Percentiles rank a stretch among this genome's conserved stretches.
phyloP scores from a whole-genome alignment of 129 eudicot species.

The Dittrichia graveolens region DNA sequence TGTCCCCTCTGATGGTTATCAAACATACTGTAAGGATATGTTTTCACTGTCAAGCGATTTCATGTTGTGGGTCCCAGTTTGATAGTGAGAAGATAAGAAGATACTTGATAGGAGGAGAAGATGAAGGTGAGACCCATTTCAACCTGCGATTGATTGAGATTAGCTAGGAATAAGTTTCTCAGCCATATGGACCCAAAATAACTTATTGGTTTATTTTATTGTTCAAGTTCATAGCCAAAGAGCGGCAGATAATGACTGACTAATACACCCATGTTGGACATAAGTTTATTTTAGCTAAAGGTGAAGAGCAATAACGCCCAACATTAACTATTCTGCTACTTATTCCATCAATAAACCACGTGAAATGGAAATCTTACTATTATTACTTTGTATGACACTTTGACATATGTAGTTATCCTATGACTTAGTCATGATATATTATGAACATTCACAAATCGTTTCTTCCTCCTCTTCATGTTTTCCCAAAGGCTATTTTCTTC shows the following conservation, averaged over 20 bases:
- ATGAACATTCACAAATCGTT: conserved; percentile 15
- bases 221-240: conserved; percentile 21
- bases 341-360: background rate
- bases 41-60: background rate
- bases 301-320: conserved; percentile 12
- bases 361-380: conserved; percentile 6
- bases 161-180: conserved; percentile 11
- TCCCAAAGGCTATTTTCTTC: conserved; percentile 9
- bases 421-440: conserved; percentile 18
- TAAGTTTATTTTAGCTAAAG: conserved; percentile 5
- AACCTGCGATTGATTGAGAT: conserved; percentile 17
- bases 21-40: conserved; percentile 13
- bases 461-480: conserved; percentile 6
- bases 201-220: background rate
- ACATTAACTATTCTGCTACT: conserved; percentile 24
- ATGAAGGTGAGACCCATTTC: background rate
- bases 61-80: conserved; percentile 5
- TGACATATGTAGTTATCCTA: conserved; percentile 15
- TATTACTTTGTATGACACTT: conserved; percentile 29
- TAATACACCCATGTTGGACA: conserved; percentile 1
- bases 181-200: background rate
- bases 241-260: conserved; percentile 13
- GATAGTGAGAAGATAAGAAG: conserved; percentile 10
- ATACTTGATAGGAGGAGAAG: conserved; percentile 9
- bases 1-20: conserved; percentile 35